These are phyloP conservation scores for Leccinum incarnatum DNA, from an alignment of 768 basidiomycete genomes.

Conservation along the genomic window DNA sequence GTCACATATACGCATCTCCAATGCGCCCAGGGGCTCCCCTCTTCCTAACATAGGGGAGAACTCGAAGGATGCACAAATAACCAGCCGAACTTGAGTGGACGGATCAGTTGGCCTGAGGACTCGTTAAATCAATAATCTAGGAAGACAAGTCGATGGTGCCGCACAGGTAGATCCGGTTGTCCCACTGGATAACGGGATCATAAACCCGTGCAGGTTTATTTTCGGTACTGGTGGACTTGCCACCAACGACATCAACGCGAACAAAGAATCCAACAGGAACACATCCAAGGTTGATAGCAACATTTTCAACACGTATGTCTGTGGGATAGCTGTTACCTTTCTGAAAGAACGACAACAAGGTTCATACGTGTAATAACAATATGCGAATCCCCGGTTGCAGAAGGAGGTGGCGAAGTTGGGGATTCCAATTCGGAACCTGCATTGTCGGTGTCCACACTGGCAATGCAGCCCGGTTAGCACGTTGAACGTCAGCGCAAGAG, in stretches of 20 bases:
- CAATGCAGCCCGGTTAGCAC: not conserved
- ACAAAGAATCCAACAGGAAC: conserved; percentile 18
- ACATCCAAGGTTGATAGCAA: conserved; percentile 4
- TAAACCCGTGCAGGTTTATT: not conserved
- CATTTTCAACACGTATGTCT: conserved; percentile 14
- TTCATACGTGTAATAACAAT: conserved; percentile 6
- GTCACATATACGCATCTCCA: no score
- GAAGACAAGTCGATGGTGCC: not conserved
- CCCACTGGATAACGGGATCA: conserved; percentile 10
- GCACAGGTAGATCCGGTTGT: not conserved
- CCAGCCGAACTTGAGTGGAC: not conserved
- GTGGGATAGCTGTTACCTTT: not conserved
- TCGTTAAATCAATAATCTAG: not conserved
- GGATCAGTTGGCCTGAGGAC: not conserved
- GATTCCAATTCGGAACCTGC: not conserved
- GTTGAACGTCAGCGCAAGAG: not conserved
- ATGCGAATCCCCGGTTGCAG: not conserved
- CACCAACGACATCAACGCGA: not conserved
- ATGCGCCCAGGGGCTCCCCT: not conserved
- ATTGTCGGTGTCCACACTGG: not conserved
- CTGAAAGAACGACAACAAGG: not conserved
- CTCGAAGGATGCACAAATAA: not conserved
- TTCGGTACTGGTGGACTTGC: not conserved
- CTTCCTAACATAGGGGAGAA: not conserved
- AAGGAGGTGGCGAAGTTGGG: not conserved